Evolutionary conservation across 2,329 filamentous ascomycete species (phyloP).

Genomic region (Aureobasidium sp.): DNA sequence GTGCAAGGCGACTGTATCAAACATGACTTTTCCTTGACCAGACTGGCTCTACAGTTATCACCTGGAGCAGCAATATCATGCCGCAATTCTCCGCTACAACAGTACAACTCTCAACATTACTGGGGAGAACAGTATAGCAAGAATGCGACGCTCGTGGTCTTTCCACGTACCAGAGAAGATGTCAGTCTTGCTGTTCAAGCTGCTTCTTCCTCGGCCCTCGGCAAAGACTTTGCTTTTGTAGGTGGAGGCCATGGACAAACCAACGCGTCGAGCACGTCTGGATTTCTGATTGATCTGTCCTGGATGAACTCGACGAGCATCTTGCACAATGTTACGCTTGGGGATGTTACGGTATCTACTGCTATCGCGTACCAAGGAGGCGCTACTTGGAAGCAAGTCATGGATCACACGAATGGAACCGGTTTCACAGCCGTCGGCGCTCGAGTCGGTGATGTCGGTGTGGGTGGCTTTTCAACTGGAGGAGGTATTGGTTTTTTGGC

Average conservation of each 20-base stretch:
- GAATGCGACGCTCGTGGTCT: conserved; percentile 15
- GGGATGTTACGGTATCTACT: background rate
- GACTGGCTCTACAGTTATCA: conserved; percentile 10
- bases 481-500: conserved; percentile 17
- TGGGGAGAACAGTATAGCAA: conserved; percentile 17
- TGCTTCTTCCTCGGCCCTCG: conserved; percentile 7
- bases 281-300: conserved; percentile 17
- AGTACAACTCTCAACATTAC: conserved; percentile 13
- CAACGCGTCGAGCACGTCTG: conserved; percentile 16
- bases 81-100: conserved; percentile 13
- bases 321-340: conserved; percentile 15
- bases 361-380: conserved; percentile 17
- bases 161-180: conserved; percentile 16
- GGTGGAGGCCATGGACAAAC: conserved; percentile 18
- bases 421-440: conserved; percentile 17
- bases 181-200: conserved; percentile 14
- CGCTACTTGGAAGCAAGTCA: conserved; percentile 16
- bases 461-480: conserved; percentile 17
- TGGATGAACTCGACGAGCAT: conserved; percentile 17
- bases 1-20: conserved; percentile 16
- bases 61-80: conserved; percentile 15
- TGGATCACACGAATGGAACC: conserved; percentile 7
- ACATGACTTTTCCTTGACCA: conserved; percentile 10
- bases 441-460: conserved; percentile 16
- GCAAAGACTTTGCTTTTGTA: conserved; percentile 16